Base-by-base conservation (phyloP, 2,329 filamentous ascomycete genomes). In the Teratosphaeria epicoccoides region DNA sequence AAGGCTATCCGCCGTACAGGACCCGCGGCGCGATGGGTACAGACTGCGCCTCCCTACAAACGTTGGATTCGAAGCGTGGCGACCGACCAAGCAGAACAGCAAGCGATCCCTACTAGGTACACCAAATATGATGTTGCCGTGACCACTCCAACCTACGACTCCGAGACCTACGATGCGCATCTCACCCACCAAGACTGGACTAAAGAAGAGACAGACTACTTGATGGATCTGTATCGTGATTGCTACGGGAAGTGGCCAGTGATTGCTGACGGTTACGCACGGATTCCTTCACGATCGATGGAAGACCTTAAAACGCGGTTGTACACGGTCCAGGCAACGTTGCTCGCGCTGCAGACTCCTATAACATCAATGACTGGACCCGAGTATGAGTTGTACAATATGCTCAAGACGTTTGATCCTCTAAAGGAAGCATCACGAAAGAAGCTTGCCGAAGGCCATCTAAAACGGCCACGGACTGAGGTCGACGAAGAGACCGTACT, bases 241-340 rank as follows among this genome's bases (percentile, higher is more conserved):
- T 95, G 83, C 64, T 88, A 95, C 64, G 77, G 95, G 54, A 84
- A 93, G 59, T 98, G 93, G 89, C 79, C 91, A 3, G 69, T 97
- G 14, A 87, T 98, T 54, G 88, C 85, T 76, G 93, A 98, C 68
- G 86, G 91, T 52, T 98, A 96, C 72, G 1, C 61, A 61, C 24
- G 43, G 28, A 52, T 52, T 55, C 59, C 51, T 12, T 52, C 58
- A 28, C 81, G 93, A 43, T 83, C 81, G 1, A 82, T 96, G 76
- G 93, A 98, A 67, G 88, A 95, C 55, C 74, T 98, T 55, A 98
- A 98, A 69, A 79, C 84, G 14, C 81, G 93, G 49, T 97, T 95
- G 71, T 98, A 97, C 70, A 81, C 84, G 50, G 81, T 97, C 29
- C 87, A 86, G 1, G 85, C 87, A 7, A 86, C 83, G 62, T 84